Evolutionary conservation across 805 yeast species (phyloP), one percentile per base, ranked within the genome.

Genomic region (Wickerhamomyces ciferrii): DNA sequence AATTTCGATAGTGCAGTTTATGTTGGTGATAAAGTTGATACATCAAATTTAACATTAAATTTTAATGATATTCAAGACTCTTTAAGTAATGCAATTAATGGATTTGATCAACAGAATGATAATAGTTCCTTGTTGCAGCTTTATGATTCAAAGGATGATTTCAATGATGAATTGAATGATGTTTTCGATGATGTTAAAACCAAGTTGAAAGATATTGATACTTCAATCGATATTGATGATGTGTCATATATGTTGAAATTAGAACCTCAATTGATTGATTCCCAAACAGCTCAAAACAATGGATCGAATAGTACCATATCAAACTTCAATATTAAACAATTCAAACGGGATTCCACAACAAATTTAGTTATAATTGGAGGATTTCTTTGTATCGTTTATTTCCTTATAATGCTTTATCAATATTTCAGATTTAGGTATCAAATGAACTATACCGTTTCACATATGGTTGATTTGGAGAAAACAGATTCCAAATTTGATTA

Each of bases 401-500:
- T 47, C 4, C 13, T 43, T 7, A 29, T 47, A 5, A 15, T 43
- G 4, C n/a, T 43, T 1, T 43, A 44, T 44, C 39, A 44, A 34
- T 47, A 45, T 37, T 44, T 47, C 37, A 47, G 34, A n/a, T 47
- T 47, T 21, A 44, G 43, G 41, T 47, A 41, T 32, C 43, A 47
- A 25, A 21, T 40, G 15, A 14, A 34, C 17, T 8, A 41, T 9
- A 41, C 20, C 3, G 14, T 41, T 10, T 14, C 34, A 10, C 23
- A 31, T 14, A 20, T 47, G 27, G 35, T 47, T 23, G 47, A 47
- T 9, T 17, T 41, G 4, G 39, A 47, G 17, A 47, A 47, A 21
- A 20, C 29, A 10, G 37, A 27, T 8, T 37, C 14, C 6, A 14
- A 25, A 4, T 15, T 27, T 21, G 43, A 43, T 40, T 43, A 41